Evolutionary conservation across 495 filamentous ascomycete species (phyloP), one percentile per base, ranked within the genome.

Genomic region (Talaromyces liani): DNA sequence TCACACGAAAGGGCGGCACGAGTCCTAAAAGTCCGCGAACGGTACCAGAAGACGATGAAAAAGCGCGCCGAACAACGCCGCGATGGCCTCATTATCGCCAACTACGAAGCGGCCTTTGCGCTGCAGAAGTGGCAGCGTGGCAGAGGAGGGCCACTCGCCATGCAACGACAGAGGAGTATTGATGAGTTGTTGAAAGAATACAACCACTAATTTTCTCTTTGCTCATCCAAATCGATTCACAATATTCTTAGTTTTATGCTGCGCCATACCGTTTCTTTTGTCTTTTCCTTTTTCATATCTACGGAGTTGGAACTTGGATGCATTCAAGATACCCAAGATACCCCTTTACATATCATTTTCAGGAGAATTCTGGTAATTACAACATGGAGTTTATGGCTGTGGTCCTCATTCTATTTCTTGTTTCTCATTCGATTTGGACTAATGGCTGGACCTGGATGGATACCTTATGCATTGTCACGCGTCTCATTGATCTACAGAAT

Each of bases 1-100:
- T 27, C 60, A 8, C 47, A 33, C 5, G 60, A 62, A 62, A 27
- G 60, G 45, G 47, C 60, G 25, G 60, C 41, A 14, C 60, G 45
- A 51, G 60, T 54, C 24, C 60, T 45, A 14, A 20, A 16, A n/a
- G 60, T 25, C 18, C 47, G 18, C 60, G 25, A 54, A 53, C 60
- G 60, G 4, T 62, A 22, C n/a, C 25, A 36, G 8, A 34, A 18
- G n/a, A 36, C 33, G 4, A 62, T 62, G 60, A 36, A 34, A 22
- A 34, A 49, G 29, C 60, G 60, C 41, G 60, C 60, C 24, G 20
- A 47, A 33, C 60, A 62, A 49, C 60, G 60, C 18, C 60, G 60
- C 45, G 60, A 62, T n/a, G 60, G 60, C 22, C 60, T 62, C 41
- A 49, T 49, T 9, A 62, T 51, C 27, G 60, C 60, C 14, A 49